Percentiles rank a stretch among this genome's conserved stretches.
Conservation (phyloP, 2,329 filamentous ascomycete species). For the Esteya vermicola region DNA sequence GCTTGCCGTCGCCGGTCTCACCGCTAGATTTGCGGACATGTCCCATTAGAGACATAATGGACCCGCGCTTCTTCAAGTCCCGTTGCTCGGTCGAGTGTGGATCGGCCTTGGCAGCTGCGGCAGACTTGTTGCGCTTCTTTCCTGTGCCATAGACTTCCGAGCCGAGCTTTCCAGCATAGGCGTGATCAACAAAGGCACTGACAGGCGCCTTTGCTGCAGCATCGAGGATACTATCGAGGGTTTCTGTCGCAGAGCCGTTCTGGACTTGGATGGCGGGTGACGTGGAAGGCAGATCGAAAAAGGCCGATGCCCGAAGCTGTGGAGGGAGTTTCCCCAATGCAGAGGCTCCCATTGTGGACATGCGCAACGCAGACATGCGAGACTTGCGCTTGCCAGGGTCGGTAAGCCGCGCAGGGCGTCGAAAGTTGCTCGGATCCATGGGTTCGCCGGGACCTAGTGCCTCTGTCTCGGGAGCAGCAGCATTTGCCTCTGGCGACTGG, state of each 20-base stretch:
- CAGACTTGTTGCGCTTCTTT: constrained; percentile 30
- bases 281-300: constrained; percentile 58
- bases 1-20: neutral
- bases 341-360: too few relatives aligned
- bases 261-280: constrained; percentile 41
- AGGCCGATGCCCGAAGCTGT: constrained; percentile 78
- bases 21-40: neutral
- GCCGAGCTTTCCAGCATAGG: constrained; percentile 63
- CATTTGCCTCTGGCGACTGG: too few relatives aligned
- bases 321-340: constrained; percentile 54
- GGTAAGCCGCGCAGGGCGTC: constrained; percentile 15
- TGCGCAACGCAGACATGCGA: constrained; percentile 17
- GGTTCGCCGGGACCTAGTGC: too few relatives aligned
- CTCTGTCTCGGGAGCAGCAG: too few relatives aligned
- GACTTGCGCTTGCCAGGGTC: constrained; percentile 24
- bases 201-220: constrained; percentile 81
- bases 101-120: neutral
- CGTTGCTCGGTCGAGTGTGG: neutral
- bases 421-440: constrained; percentile 9
- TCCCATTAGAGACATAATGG: neutral
- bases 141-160: constrained; percentile 57
- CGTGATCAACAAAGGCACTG: constrained; percentile 81
- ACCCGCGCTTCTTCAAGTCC: neutral
- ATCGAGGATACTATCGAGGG: constrained; percentile 81
- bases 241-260: constrained; percentile 73